Evolutionary conservation across 2,329 filamentous ascomycete genomes (phyloP), one percentile per base, ranked within the genome.

Genomic region (Coleophoma cylindrospora): DNA sequence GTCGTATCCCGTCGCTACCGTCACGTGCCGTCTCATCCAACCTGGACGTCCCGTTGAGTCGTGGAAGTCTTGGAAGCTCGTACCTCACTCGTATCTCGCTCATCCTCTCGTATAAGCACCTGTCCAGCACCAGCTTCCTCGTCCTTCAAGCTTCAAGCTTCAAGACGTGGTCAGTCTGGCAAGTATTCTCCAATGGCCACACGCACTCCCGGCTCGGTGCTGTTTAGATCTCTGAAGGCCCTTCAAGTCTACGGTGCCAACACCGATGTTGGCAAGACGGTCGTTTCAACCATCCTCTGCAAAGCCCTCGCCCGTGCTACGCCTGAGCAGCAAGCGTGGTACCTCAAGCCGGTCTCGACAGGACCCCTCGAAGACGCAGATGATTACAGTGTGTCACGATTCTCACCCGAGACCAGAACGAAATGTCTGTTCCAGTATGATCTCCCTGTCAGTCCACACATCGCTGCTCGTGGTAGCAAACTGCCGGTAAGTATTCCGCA

Each of bases 181-280:
- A 8, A 8, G 22, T 27, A 8, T 27, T 27, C 8, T 27, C 22
- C 22, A 27, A 27, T 27, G 22, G 8, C 22, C 22, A 27, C 22
- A 27, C 4, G 4, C 22, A 27, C 10, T 15, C 50, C 44, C 19
- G 47, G 44, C 15, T 56, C 57, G 12, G 50, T 56, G 4, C 53
- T 62, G 5, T 55, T 49, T 50, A 81, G 84, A 53, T 80, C 79
- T 9, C 73, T 91, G 48, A 80, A 82, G 53, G 75, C 81, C 12
- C 80, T 88, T 58, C 89, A 94, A 67, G 73, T 95, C 36, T 95
- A 87, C 61, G 89, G 89, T 27, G 87, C 89, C 43, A 94, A 92
- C 61, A 94, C 89, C 0, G 82, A 88, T 57, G 87, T 94, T 22
- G 89, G 89, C 56, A 95, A 95, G 73, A 95, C 89, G 0, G 80